phyloP scores from a whole-genome alignment of 2,329 filamentous ascomycete genomes.

The Hypoxylon sp. region DNA sequence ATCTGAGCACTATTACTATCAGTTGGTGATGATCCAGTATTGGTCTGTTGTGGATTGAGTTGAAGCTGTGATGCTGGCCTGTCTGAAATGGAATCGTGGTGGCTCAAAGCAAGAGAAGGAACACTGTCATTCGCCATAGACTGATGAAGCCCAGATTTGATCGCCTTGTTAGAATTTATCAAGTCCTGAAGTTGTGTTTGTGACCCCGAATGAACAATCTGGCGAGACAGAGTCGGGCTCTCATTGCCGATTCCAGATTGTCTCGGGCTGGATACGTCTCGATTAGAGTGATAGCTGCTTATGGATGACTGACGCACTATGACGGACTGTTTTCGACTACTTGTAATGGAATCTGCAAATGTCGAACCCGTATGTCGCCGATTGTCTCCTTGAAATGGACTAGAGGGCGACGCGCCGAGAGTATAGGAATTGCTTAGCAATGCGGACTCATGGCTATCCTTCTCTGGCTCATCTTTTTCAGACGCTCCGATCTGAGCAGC shows the following conservation, averaged over 20 bases:
- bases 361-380: constrained; percentile 71
- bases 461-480: constrained; percentile 53
- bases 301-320: constrained; percentile 64
- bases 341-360: constrained; percentile 61
- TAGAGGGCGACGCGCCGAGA: constrained; percentile 44
- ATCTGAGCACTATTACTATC: constrained; percentile 47
- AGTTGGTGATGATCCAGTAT: constrained; percentile 49
- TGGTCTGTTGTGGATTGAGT: constrained; percentile 49
- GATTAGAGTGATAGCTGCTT: constrained; percentile 65
- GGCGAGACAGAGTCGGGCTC: constrained; percentile 74
- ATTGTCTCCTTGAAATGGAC: constrained; percentile 57
- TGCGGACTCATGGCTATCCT: constrained; percentile 56
- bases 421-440: constrained; percentile 59
- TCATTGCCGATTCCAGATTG: constrained; percentile 63
- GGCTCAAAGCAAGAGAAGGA: constrained; percentile 66
- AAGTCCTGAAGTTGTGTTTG: constrained; percentile 73
- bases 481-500: constrained; percentile 44
- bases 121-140: constrained; percentile 71
- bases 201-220: constrained; percentile 63
- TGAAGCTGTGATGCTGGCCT: constrained; percentile 53
- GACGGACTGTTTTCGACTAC: constrained; percentile 57
- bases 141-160: constrained; percentile 70
- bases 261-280: constrained; percentile 62
- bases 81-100: constrained; percentile 64
- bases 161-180: constrained; percentile 71